Evolutionary conservation across 345 rosid species (phyloP), one percentile per base, ranked within the genome.

Genomic region (Euphorbia peplus): DNA sequence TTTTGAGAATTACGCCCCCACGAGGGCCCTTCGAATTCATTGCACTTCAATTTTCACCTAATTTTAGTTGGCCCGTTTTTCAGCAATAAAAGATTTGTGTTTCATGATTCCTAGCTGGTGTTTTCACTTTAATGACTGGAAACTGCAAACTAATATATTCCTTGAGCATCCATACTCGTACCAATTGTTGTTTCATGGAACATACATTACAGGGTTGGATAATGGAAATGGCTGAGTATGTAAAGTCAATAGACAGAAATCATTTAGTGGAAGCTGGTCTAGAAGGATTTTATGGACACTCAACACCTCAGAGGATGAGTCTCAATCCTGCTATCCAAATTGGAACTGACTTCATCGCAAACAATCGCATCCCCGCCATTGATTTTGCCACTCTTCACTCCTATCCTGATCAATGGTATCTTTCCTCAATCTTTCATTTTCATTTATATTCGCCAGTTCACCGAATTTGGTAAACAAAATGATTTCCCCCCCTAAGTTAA

Each of bases 141-240:
- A 32, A 32, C 3, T 32, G n/a, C n/a, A n/a, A n/a, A n/a, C n/a
- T n/a, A n/a, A n/a, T n/a, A n/a, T n/a, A n/a, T n/a, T n/a, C n/a
- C n/a, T n/a, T n/a, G n/a, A n/a, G n/a, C n/a, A n/a, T n/a, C n/a
- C n/a, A n/a, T n/a, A n/a, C n/a, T n/a, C 37, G 6, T 32, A 32
- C 37, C 37, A 32, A 32, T n/a, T 32, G 6, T 32, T 32, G 37
- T 57, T 29, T 8, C n/a, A 29, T 65, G 72, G 28, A 70, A 54
- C 22, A 47, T 70, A 53, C n/a, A 10, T 65, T 57, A 69, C 64
- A 93, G 98, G 86, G 87, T 71, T 82, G 70, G 66, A 63, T 74
- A 50, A 67, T 44, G 9, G 79, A 71, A 67, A 76, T 76, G 79
- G 79, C 72, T 5, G 60, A 48, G 12, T 71, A 60, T 61, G 75